Base-by-base conservation (phyloP, 2,329 filamentous ascomycete species). In the Penicillium glabrum region DNA sequence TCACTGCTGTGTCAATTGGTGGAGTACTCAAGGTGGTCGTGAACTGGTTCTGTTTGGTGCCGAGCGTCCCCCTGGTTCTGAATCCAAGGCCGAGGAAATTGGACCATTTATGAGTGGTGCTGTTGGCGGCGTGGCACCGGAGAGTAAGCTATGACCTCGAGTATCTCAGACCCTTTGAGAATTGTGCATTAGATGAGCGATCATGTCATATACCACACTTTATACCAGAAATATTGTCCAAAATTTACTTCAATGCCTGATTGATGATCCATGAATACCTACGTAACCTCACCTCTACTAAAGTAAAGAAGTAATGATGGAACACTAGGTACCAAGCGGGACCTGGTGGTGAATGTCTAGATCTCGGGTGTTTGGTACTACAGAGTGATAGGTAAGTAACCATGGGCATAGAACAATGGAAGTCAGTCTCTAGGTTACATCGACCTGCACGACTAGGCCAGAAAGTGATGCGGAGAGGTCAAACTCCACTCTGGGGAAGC, bases 1-100 rank as follows among this genome's bases (percentile, higher is more conserved):
- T 7, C 85, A 88, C 41, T 82, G 89, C 31, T 91, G 89, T 48
- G 89, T 96, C 19, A 85, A 86, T 2, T 97, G 93, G 93, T 96
- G 93, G 93, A 89, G 86, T 75, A 76, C 85, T 71, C 72, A 83
- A 57, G 84, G 85, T 4, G 86, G 86, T 0, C 76, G 83, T 47
- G 84, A 87, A 57, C 73, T 79, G 64, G 77, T 86, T 5, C 61
- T 86, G 2, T 82, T 76, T 68, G 83, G 78, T 1, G 61, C 64
- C 5, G 70, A 70, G 29, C 39, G 61, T 46, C 39, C 50, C 2
- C 51, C 29, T 14, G 46, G 55, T 13, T 14, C 50, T 26, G 54
- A 27, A 16, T 10, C 50, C 6, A 65, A 61, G 8, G 51, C 52
- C 2, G 61, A 69, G 5, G 64, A 75, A 19, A 60, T 72, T 48